A percentile compares a stretch with the other conserved stretches of the same genome.
Conservation (phyloP, 2,329 filamentous ascomycete species). For the Davidsoniella australis region DNA sequence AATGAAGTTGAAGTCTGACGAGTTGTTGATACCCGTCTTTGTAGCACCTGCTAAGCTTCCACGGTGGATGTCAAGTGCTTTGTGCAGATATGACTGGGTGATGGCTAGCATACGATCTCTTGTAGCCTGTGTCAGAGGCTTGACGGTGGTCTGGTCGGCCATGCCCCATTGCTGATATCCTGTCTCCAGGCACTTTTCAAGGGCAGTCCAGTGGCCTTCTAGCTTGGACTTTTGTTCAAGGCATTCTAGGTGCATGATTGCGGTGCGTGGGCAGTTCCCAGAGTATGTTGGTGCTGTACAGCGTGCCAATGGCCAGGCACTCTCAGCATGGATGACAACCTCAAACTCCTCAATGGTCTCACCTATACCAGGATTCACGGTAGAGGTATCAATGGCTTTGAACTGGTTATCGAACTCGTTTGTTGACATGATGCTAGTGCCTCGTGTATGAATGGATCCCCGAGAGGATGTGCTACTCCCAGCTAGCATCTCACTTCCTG, state of each 20-base stretch:
- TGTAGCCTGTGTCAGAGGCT: constrained; percentile 31
- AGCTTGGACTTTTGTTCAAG: constrained; percentile 33
- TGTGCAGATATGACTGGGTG: constrained; percentile 52
- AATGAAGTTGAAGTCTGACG: constrained; percentile 42
- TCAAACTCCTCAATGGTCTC: constrained; percentile 27
- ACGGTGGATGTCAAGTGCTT: constrained; percentile 51
- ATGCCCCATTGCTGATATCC: constrained; percentile 11
- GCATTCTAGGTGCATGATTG: constrained; percentile 33
- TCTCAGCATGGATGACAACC: constrained; percentile 30
- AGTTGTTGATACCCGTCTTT: constrained; percentile 26
- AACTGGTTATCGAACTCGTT: constrained; percentile 21
- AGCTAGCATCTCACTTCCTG: constrained; percentile 24
- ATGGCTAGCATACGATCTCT: constrained; percentile 56
- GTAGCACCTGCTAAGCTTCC: constrained; percentile 17
- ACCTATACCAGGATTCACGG: constrained; percentile 14
- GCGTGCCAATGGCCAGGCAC: constrained; percentile 33
- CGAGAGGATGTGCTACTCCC: constrained; percentile 21
- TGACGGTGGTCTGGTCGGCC: constrained; percentile 24
- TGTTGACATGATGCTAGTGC: constrained; percentile 27
- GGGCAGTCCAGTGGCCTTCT: constrained; percentile 28
- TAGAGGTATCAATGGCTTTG: constrained; percentile 19
- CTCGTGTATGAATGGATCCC: constrained; percentile 28
- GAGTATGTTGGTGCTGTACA: constrained; percentile 31
- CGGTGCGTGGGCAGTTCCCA: constrained; percentile 29
- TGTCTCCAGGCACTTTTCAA: constrained; percentile 26